These are phyloP conservation scores for Inga leiocalycina DNA, from an alignment of 306 rosid genomes.

Conservation along the genomic window DNA sequence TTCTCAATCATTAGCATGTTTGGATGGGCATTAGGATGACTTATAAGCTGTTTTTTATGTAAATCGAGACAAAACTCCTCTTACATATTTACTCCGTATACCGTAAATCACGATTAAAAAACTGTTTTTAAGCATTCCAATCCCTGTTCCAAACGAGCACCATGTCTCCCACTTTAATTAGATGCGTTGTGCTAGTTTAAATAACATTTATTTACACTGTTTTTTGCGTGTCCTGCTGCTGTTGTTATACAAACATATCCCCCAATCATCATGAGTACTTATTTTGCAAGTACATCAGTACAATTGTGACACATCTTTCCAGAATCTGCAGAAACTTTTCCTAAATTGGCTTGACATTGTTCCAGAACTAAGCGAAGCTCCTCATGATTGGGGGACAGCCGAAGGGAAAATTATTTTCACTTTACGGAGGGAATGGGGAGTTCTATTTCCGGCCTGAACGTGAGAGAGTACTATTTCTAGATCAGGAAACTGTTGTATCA, in stretches of 20 bases:
- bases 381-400: constrained; percentile 13
- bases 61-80: too few species aligned
- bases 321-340: background rate
- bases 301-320: background rate
- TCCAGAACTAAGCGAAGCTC: background rate
- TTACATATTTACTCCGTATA: too few species aligned
- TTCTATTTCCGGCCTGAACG: background rate
- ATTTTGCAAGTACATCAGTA: background rate
- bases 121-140: too few species aligned
- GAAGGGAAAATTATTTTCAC: constrained; percentile 21
- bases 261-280: background rate
- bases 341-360: constrained; percentile 12
- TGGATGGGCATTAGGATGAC: too few species aligned
- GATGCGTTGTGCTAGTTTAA: background rate
- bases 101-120: too few species aligned
- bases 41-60: too few species aligned
- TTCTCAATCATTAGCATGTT: background rate
- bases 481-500: background rate
- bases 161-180: background rate
- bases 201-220: background rate
- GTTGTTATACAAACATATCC: background rate
- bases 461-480: background rate
- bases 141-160: too few species aligned
- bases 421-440: background rate
- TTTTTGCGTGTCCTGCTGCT: background rate